Evolutionary conservation across 2,329 filamentous ascomycete genomes (phyloP).

Genomic region (Rugonectria rugulosa): DNA sequence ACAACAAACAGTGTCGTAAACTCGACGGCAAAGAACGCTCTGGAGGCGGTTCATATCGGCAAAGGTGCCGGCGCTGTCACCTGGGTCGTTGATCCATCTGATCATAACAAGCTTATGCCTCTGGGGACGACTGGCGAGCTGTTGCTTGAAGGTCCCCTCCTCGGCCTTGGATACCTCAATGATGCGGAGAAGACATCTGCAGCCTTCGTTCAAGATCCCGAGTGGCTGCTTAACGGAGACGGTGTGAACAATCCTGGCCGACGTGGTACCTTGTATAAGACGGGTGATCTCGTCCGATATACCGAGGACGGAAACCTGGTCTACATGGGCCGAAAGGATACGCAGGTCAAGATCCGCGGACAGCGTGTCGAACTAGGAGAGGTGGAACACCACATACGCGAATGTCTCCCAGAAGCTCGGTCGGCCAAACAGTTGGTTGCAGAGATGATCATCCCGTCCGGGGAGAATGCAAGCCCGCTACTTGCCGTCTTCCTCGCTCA

Average conservation of each 20-base stretch:
- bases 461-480: background rate
- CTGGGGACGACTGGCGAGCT: constrained; percentile 46
- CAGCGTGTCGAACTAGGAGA: constrained; percentile 59
- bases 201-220: constrained; percentile 51
- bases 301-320: constrained; percentile 48
- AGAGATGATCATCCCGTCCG: constrained; percentile 6
- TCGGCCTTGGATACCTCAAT: constrained; percentile 59
- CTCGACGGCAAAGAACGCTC: background rate
- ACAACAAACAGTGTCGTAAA: too few relatives aligned
- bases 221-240: constrained; percentile 26
- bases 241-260: background rate
- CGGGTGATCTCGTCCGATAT: constrained; percentile 55
- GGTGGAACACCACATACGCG: constrained; percentile 31
- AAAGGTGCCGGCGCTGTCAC: background rate
- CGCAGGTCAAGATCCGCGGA: constrained; percentile 65
- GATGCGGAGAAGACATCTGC: constrained; percentile 53
- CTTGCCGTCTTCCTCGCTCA: background rate
- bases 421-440: constrained; percentile 9
- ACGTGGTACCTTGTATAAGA: constrained; percentile 47
- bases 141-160: constrained; percentile 50
- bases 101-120: constrained; percentile 36
- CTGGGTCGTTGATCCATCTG: constrained; percentile 41
- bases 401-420: background rate
- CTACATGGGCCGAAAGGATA: constrained; percentile 61
- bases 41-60: constrained; percentile 9